Percentiles rank a stretch among this genome's conserved stretches.
Conservation (phyloP, 495 filamentous ascomycete genomes). For the Aspergillus ellipticus region DNA sequence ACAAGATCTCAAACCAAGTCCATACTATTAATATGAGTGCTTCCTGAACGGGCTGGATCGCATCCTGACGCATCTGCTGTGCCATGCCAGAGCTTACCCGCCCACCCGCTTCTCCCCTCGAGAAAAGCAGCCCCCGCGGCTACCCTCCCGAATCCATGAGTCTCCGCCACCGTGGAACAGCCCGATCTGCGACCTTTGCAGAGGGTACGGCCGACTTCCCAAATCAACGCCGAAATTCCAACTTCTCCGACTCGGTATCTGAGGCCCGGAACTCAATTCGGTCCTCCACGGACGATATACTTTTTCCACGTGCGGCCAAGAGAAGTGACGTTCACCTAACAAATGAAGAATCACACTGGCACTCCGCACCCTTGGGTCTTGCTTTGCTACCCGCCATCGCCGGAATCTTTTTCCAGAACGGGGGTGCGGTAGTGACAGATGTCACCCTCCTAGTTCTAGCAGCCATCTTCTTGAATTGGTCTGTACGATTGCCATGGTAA, state of each 20-base stretch:
- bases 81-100: not conserved
- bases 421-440: conserved; percentile 78
- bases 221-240: conserved; percentile 64
- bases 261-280: conserved; percentile 65
- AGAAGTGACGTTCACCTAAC: conserved; percentile 18
- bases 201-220: conserved; percentile 26
- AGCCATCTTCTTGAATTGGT: conserved; percentile 90
- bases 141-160: conserved; percentile 9
- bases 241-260: conserved; percentile 66
- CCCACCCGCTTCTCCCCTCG: not conserved
- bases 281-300: conserved; percentile 67
- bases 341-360: conserved; percentile 61
- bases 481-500: conserved; percentile 84
- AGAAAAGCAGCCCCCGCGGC: conserved; percentile 1
- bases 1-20: not conserved
- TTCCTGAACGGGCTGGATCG: not conserved
- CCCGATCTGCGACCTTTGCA: conserved; percentile 39
- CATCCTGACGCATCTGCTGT: not conserved
- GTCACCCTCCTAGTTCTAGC: conserved; percentile 73
- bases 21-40: not conserved
- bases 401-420: conserved; percentile 81
- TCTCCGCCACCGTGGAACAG: conserved; percentile 40
- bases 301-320: conserved; percentile 55
- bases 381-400: conserved; percentile 81
- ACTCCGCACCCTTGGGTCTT: conserved; percentile 73